A percentile compares a stretch with the other conserved stretches of the same genome.
phyloP scores from a whole-genome alignment of 257 asterid genomes.

The Pogostemon cablin region DNA sequence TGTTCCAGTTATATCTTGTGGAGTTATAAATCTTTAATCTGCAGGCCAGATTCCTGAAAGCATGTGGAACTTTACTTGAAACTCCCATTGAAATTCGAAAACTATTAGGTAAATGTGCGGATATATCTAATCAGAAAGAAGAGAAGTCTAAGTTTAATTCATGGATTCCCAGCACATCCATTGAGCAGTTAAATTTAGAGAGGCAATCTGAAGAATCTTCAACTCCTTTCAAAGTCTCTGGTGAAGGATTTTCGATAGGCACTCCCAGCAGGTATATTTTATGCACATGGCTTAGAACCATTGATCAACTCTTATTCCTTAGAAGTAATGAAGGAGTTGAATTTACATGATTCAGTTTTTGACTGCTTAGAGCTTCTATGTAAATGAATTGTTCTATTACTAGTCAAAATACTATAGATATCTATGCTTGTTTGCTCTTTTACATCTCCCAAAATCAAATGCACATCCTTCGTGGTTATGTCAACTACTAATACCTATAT shows the following conservation, averaged over 20 bases:
- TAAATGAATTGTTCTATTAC: slow-evolving; percentile 7
- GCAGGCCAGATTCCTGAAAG: slow-evolving; percentile 85
- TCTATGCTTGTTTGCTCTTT: slow-evolving; percentile 6
- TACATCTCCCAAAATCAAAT: background rate
- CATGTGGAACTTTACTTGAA: slow-evolving; percentile 81
- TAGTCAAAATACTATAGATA: slow-evolving; percentile 3
- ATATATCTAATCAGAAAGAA: slow-evolving; percentile 38
- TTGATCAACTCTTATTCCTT: background rate
- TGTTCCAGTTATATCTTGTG: background rate
- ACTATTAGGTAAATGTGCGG: slow-evolving; percentile 41
- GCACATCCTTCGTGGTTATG: slow-evolving; percentile 1
- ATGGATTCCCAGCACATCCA: slow-evolving; percentile 33
- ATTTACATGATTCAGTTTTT: background rate
- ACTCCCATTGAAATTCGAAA: slow-evolving; percentile 78
- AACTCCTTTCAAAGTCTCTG: slow-evolving; percentile 45
- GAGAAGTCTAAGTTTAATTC: slow-evolving; percentile 41
- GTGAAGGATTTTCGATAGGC: slow-evolving; percentile 47
- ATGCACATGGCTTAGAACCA: slow-evolving; percentile 16
- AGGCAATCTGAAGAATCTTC: slow-evolving; percentile 48
- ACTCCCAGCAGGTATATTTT: slow-evolving; percentile 69
- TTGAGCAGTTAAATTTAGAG: slow-evolving; percentile 47
- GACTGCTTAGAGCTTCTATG: slow-evolving; percentile 5
- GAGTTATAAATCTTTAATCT: slow-evolving; percentile 20
- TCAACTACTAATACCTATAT: slow-evolving; percentile 8
- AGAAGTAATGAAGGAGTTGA: background rate